Conservation (phyloP, 306 rosid genomes). For the Quercus parvula region DNA sequence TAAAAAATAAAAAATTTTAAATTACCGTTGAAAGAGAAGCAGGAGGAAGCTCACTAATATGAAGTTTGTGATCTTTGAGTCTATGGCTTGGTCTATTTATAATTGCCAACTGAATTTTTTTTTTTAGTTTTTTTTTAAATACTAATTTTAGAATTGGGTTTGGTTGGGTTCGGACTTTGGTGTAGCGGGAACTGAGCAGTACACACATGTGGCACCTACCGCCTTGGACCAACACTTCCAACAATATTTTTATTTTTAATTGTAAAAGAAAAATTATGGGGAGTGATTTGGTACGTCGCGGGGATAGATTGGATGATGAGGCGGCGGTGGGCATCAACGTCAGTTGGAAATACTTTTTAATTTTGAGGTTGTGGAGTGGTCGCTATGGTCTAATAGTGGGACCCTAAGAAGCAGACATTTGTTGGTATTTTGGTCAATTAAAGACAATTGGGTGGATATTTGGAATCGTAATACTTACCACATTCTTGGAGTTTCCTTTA, state of each 20-base stretch:
- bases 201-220: constrained; percentile 43
- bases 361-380: neutral
- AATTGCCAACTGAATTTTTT: constrained; percentile 2
- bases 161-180: constrained; percentile 19
- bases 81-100: constrained; percentile 30
- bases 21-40: constrained; percentile 37
- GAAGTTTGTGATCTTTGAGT: neutral
- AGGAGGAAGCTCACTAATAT: neutral
- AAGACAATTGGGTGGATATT: neutral
- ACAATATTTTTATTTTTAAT: neutral
- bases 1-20: neutral
- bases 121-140: neutral
- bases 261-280: neutral
- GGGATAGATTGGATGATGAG: neutral
- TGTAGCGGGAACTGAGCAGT: constrained; percentile 1
- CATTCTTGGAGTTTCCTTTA: no score
- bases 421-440: neutral
- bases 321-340: neutral
- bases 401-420: neutral
- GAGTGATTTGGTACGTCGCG: neutral
- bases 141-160: constrained; percentile 3
- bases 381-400: neutral
- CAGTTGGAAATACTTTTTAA: neutral
- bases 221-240: constrained; percentile 33
- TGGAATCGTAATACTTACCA: neutral